Conservation (phyloP, 139 green algal genomes). For the Micromonas pusilla region DNA sequence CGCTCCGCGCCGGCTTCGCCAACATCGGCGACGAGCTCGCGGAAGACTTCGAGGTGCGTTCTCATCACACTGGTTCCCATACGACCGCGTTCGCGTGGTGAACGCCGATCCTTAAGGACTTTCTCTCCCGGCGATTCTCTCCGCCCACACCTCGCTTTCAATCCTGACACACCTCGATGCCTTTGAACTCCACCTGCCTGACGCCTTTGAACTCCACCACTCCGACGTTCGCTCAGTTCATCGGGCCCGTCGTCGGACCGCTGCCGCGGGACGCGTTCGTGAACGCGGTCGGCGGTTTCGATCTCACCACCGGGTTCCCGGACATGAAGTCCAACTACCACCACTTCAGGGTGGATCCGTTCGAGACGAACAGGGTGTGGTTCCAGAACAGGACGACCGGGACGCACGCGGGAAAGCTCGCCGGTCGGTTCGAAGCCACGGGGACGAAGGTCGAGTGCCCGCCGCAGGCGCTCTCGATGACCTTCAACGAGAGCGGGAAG, state of each 20-base stretch:
- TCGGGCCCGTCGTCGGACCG: slow-evolving; percentile 33
- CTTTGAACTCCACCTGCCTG: no score
- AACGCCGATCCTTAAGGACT: no score
- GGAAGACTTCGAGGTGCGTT: slow-evolving; percentile 34
- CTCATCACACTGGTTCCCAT: no score
- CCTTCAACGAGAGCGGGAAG: slow-evolving; percentile 58
- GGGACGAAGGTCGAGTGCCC: slow-evolving; percentile 29
- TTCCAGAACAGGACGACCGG: slow-evolving; percentile 39
- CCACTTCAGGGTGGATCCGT: slow-evolving; percentile 52
- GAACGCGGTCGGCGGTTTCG: slow-evolving; percentile 37
- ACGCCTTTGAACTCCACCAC: neutral
- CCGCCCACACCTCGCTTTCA: no score
- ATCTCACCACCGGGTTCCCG: slow-evolving; percentile 45
- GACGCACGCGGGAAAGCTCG: slow-evolving; percentile 10
- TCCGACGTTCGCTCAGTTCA: slow-evolving; percentile 26
- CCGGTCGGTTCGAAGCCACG: neutral
- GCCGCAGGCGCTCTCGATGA: slow-evolving; percentile 27
- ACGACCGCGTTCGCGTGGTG: no score
- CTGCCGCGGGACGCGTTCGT: slow-evolving; percentile 20
- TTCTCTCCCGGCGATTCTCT: no score
- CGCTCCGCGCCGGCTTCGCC: neutral
- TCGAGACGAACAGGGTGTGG: slow-evolving; percentile 64
- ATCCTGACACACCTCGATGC: no score
- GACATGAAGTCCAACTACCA: slow-evolving; percentile 48
- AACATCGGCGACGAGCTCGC: neutral